Evolutionary conservation across 169 alveolate species (phyloP).

Genomic region (Toxoplasma gondii): DNA sequence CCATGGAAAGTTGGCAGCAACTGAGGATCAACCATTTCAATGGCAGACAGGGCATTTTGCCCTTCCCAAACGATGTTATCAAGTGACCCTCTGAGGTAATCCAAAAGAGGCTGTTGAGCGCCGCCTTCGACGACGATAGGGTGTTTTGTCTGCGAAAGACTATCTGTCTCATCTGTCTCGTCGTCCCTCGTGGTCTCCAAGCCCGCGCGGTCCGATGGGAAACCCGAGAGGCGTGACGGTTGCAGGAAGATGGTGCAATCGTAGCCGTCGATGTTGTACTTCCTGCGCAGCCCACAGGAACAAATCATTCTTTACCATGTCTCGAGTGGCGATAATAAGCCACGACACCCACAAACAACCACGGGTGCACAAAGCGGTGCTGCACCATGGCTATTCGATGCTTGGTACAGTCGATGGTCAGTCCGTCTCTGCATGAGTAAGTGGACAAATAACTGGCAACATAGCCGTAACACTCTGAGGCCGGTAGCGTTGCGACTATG

Average conservation of each 20-base stretch:
- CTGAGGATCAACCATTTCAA: not conserved
- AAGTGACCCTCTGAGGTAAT: slow-evolving; percentile 5
- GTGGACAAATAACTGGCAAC: no score
- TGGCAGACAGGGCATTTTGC: not conserved
- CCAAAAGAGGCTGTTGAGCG: slow-evolving; percentile 11
- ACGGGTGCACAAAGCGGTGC: no score
- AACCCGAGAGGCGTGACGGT: not conserved
- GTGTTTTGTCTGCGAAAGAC: not conserved
- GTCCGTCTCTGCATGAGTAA: no score
- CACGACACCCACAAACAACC: no score
- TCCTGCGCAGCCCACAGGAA: not conserved
- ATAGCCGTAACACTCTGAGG: no score
- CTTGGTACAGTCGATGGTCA: no score
- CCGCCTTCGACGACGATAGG: not conserved
- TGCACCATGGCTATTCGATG: no score
- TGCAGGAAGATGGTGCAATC: not conserved
- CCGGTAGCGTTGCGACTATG: no score
- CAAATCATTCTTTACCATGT: no score
- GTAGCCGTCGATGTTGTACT: not conserved
- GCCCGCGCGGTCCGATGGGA: not conserved
- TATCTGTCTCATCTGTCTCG: not conserved
- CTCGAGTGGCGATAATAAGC: no score
- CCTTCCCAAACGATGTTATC: not conserved
- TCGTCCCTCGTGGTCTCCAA: slow-evolving; percentile 6
- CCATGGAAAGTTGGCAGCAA: not conserved